Evolutionary conservation across 306 rosid species (phyloP).

Genomic region (Lathyrus aphaca): DNA sequence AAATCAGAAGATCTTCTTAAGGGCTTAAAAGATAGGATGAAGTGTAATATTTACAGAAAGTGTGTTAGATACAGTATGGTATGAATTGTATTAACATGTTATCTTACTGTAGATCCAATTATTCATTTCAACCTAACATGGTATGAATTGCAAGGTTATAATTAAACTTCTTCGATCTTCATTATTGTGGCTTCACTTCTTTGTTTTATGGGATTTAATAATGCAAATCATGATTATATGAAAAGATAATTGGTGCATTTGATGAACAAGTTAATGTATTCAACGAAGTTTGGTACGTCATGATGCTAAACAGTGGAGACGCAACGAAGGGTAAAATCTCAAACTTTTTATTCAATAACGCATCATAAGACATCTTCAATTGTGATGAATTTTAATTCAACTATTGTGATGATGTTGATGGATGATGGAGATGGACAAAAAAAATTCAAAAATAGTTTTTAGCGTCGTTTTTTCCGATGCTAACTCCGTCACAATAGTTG

Average conservation of each 20-base stretch:
- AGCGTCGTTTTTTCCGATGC: no score
- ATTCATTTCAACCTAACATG: conserved; percentile 49
- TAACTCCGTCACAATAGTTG: no score
- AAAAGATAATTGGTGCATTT: conserved; percentile 85
- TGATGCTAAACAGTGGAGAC: conserved; percentile 66
- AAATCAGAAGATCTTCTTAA: conserved; percentile 67
- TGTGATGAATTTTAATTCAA: conserved; percentile 40
- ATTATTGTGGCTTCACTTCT: not conserved
- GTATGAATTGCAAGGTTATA: conserved; percentile 73
- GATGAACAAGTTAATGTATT: conserved; percentile 87
- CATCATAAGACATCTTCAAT: conserved; percentile 15
- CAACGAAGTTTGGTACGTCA: conserved; percentile 77
- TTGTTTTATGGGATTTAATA: not conserved
- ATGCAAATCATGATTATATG: conserved; percentile 19
- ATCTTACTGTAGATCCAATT: conserved; percentile 50
- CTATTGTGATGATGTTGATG: no score
- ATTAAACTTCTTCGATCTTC: conserved; percentile 1
- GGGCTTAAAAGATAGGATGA: conserved; percentile 71
- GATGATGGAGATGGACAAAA: no score
- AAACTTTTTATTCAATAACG: not conserved
- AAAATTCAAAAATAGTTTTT: no score
- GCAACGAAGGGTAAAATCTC: conserved; percentile 57
- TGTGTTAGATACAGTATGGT: not conserved
- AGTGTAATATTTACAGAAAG: conserved; percentile 10
- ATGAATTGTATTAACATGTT: conserved; percentile 11